These are phyloP conservation scores for Podaxis sp. DNA, from an alignment of 768 basidiomycete genomes.

Conservation along the genomic window DNA sequence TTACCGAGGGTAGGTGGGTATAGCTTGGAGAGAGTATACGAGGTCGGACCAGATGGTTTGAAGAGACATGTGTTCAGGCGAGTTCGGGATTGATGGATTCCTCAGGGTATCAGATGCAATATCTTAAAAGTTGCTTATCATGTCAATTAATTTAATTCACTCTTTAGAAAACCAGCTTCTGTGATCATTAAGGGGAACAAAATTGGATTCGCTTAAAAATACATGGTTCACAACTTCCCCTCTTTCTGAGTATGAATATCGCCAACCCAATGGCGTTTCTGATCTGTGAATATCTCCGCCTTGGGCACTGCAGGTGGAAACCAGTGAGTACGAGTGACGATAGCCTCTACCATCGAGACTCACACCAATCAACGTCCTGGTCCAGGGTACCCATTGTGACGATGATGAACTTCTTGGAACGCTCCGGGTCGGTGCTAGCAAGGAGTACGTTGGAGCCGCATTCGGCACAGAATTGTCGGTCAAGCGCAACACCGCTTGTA, in stretches of 20 bases:
- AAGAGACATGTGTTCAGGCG: constrained; percentile 16
- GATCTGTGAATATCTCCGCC: constrained; percentile 22
- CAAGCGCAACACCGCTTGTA: constrained; percentile 23
- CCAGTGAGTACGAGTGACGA: not conserved
- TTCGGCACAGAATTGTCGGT: constrained; percentile 28
- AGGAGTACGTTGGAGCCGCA: constrained; percentile 35
- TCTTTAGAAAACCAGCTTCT: not conserved
- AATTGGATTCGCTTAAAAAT: not conserved
- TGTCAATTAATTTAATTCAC: not conserved
- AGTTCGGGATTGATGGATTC: not conserved
- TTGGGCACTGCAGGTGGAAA: constrained; percentile 21
- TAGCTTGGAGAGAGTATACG: constrained; percentile 24
- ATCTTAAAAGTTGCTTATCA: not conserved
- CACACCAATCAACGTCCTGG: constrained; percentile 24
- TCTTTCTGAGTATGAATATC: not conserved
- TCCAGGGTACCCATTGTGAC: constrained; percentile 28
- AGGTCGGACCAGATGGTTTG: constrained; percentile 25
- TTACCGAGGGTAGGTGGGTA: constrained; percentile 29
- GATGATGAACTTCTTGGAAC: constrained; percentile 17
- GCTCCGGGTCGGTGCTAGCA: constrained; percentile 13
- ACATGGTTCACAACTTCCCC: not conserved
- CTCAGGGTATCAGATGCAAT: not conserved
- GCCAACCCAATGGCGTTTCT: constrained; percentile 16
- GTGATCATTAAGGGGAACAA: not conserved
- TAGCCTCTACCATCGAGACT: not conserved